These are phyloP conservation scores for Aspergillus sclerotioniger DNA, from an alignment of 495 filamentous ascomycete species.

Conservation along the genomic window DNA sequence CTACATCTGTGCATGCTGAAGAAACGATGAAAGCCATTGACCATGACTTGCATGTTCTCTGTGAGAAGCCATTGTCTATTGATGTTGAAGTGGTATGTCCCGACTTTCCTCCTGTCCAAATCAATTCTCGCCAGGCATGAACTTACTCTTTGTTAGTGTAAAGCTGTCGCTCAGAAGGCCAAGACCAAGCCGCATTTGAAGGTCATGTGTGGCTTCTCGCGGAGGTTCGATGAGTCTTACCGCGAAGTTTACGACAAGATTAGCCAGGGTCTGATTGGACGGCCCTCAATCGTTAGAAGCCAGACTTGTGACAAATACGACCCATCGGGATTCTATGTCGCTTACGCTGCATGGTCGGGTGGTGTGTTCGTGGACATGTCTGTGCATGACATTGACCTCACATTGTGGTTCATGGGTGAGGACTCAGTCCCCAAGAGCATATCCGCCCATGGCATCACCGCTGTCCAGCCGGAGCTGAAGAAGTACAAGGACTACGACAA, in stretches of 20 bases:
- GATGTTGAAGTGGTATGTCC: conserved; percentile 42
- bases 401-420: conserved; percentile 55
- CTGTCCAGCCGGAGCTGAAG: conserved; percentile 54
- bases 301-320: conserved; percentile 59
- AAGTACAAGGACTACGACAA: conserved; percentile 59
- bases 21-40: conserved; percentile 49
- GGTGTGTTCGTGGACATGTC: conserved; percentile 60
- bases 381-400: conserved; percentile 58
- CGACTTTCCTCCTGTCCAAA: neutral
- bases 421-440: conserved; percentile 45
- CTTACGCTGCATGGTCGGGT: conserved; percentile 51
- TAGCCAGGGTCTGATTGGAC: conserved; percentile 45
- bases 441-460: conserved; percentile 50
- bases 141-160: conserved; percentile 12
- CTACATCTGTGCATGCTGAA: conserved; percentile 48
- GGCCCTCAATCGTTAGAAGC: conserved; percentile 48
- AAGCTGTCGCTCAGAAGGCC: conserved; percentile 19
- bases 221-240: conserved; percentile 56
- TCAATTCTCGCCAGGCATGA: conserved; percentile 8
- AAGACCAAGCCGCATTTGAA: conserved; percentile 40
- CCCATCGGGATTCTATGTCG: conserved; percentile 52
- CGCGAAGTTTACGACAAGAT: conserved; percentile 49
- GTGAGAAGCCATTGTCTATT: conserved; percentile 49
- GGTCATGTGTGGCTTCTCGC: conserved; percentile 58
- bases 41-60: conserved; percentile 46